phyloP scores from a whole-genome alignment of 2,329 filamentous ascomycete genomes.

The Penicillium expansum region DNA sequence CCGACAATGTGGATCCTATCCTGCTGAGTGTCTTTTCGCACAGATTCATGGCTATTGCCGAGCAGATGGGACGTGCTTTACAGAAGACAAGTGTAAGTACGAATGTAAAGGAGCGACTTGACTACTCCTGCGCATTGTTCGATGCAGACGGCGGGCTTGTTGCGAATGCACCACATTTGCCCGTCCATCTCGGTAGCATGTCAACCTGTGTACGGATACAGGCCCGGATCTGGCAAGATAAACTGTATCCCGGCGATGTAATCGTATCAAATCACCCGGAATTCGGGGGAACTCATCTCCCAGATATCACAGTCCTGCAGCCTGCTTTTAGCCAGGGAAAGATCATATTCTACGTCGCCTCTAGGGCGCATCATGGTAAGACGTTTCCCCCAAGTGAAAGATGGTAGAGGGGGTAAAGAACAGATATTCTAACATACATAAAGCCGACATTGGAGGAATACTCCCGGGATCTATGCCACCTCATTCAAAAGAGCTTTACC shows the following conservation, averaged over 20 bases:
- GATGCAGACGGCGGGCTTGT: slow-evolving; percentile 71
- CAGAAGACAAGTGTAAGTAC: slow-evolving; percentile 68
- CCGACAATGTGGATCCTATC: slow-evolving; percentile 67
- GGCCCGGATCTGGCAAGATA: slow-evolving; percentile 70
- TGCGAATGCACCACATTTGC: slow-evolving; percentile 66
- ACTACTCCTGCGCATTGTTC: slow-evolving; percentile 79
- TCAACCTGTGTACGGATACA: slow-evolving; percentile 74
- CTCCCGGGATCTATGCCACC: slow-evolving; percentile 74
- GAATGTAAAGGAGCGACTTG: slow-evolving; percentile 79
- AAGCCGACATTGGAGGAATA: slow-evolving; percentile 67
- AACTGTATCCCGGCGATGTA: slow-evolving; percentile 71
- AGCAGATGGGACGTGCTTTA: slow-evolving; percentile 76
- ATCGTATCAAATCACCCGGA: slow-evolving; percentile 77
- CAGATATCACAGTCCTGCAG: slow-evolving; percentile 74
- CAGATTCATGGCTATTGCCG: slow-evolving; percentile 80
- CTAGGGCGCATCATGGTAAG: slow-evolving; percentile 64
- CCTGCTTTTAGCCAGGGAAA: slow-evolving; percentile 71
- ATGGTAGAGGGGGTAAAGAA: background rate
- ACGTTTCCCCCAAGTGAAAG: slow-evolving; percentile 36
- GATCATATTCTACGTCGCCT: slow-evolving; percentile 77
- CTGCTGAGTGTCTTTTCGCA: slow-evolving; percentile 76
- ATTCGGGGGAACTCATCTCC: slow-evolving; percentile 79
- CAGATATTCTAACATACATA: background rate
- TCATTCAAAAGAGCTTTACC: slow-evolving; percentile 62
- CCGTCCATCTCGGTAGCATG: slow-evolving; percentile 77